A percentile compares a stretch with the other conserved stretches of the same genome.
Conservation (phyloP, 225 moss, liverwort and hornwort genomes). For the Ulota crispa region DNA sequence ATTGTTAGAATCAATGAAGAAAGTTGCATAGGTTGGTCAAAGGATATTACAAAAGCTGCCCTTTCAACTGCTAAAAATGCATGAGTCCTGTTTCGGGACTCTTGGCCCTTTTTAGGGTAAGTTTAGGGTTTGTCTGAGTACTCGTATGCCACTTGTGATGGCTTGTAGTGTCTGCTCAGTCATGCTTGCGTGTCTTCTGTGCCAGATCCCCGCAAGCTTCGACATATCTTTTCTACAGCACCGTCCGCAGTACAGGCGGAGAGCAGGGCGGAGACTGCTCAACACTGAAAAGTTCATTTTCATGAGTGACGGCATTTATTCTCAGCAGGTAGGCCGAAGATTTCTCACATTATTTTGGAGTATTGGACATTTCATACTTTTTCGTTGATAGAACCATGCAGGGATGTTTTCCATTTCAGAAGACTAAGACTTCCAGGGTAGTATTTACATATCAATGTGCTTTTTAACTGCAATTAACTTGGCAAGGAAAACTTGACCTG, state of each 20-base stretch:
- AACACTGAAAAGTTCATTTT: slow-evolving; percentile 52
- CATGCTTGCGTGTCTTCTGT: slow-evolving; percentile 23
- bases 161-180: slow-evolving; percentile 9
- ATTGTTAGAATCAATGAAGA: no score
- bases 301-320: slow-evolving; percentile 19
- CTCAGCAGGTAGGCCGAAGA: slow-evolving; percentile 31
- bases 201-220: slow-evolving; percentile 58
- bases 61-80: no score
- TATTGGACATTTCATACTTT: not conserved
- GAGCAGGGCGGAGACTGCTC: slow-evolving; percentile 53
- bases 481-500: not conserved
- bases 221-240: slow-evolving; percentile 32
- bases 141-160: not conserved
- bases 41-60: no score
- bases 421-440: not conserved
- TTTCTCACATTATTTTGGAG: not conserved
- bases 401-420: not conserved
- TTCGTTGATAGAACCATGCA: not conserved
- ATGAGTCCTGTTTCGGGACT: no score
- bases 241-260: not conserved
- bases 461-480: not conserved
- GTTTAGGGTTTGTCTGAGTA: not conserved
- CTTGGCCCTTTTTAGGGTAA: no score
- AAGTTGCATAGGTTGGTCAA: no score
- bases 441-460: not conserved